Conservation (phyloP, 2,329 filamentous ascomycete species). For the Hypoxylon sp. region DNA sequence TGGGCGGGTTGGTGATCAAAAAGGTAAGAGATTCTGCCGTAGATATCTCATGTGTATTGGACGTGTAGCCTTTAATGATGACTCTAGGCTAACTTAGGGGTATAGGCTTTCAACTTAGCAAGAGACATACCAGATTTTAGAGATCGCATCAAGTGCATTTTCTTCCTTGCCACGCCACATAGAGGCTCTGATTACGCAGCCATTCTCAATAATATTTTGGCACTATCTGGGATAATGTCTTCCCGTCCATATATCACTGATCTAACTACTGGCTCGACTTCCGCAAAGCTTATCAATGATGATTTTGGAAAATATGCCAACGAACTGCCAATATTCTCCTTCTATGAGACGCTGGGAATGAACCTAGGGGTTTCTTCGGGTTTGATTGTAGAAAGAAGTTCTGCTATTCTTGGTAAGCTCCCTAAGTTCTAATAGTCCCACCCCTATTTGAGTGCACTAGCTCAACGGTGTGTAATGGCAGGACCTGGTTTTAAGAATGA, state of each 20-base stretch:
- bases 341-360: slow-evolving; percentile 55
- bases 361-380: slow-evolving; percentile 39
- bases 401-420: slow-evolving; percentile 52
- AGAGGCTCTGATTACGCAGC: slow-evolving; percentile 53
- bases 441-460: slow-evolving; percentile 4
- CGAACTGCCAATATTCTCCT: slow-evolving; percentile 54
- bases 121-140: slow-evolving; percentile 37
- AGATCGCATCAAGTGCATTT: slow-evolving; percentile 50
- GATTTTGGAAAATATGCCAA: slow-evolving; percentile 51
- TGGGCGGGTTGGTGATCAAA: slow-evolving; percentile 56
- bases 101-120: slow-evolving; percentile 47
- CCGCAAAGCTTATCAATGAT: slow-evolving; percentile 54
- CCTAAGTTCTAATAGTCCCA: neutral
- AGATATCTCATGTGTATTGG: too few relatives aligned
- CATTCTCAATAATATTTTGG: slow-evolving; percentile 50
- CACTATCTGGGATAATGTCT: slow-evolving; percentile 35
- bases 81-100: neutral
- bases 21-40: slow-evolving; percentile 41
- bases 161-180: slow-evolving; percentile 58
- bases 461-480: neutral
- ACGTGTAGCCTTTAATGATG: too few relatives aligned
- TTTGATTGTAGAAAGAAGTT: slow-evolving; percentile 54
- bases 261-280: slow-evolving; percentile 45
- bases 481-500: slow-evolving; percentile 47
- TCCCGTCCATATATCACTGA: slow-evolving; percentile 49